Conservation (phyloP, 306 rosid genomes). For the Luffa aegyptiaca region DNA sequence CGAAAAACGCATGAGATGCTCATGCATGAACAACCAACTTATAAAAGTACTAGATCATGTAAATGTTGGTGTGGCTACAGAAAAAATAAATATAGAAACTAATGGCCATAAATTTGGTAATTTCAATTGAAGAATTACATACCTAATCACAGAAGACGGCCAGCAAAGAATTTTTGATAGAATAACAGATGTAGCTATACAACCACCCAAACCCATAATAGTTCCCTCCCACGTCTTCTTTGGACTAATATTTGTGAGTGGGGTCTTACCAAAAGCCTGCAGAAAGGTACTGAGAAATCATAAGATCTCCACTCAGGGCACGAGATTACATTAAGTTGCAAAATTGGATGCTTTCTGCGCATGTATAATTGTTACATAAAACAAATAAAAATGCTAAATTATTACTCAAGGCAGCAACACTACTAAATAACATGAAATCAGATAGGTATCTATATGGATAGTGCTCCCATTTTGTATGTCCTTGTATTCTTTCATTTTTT, state of each 20-base stretch:
- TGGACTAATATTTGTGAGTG: slow-evolving; percentile 82
- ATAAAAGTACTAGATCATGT: neutral
- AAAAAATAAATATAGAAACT: neutral
- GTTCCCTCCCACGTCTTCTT: slow-evolving; percentile 99
- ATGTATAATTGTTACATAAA: neutral
- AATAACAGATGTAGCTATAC: slow-evolving; percentile 60
- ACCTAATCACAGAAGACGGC: slow-evolving; percentile 75
- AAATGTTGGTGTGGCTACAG: neutral
- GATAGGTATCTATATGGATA: neutral
- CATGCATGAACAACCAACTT: neutral
- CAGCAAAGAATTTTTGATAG: slow-evolving; percentile 66
- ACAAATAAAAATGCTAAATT: neutral
- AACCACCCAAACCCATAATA: slow-evolving; percentile 80
- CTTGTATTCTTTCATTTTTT: too few species aligned
- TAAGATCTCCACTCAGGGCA: neutral
- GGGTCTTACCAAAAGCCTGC: slow-evolving; percentile 90
- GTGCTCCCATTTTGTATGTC: neutral
- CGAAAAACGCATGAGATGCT: neutral
- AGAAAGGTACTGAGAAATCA: slow-evolving; percentile 19
- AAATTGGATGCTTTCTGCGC: neutral
- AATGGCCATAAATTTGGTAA: neutral
- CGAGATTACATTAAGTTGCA: neutral
- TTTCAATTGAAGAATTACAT: slow-evolving; percentile 15
- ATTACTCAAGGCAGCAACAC: neutral
- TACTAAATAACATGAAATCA: neutral